phyloP scores from a whole-genome alignment of 169 alveolate species.

The Amoebophrya sp. region DNA sequence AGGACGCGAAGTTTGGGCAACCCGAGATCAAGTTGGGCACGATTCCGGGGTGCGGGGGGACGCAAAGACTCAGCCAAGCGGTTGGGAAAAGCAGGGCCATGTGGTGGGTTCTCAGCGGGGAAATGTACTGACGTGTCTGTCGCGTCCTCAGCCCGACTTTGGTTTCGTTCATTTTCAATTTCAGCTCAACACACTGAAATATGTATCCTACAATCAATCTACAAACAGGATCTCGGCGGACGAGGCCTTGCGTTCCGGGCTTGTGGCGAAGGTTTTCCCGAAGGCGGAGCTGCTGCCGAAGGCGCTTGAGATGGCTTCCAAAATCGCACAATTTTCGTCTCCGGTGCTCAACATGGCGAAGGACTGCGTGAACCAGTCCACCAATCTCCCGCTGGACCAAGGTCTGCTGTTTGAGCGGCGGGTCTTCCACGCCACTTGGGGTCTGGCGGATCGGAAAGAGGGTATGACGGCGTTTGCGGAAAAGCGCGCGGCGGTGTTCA shows the following conservation, averaged over 20 bases:
- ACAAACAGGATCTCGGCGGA: constrained; percentile 36
- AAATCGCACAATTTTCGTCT: constrained; percentile 18
- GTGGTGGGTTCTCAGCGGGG: constrained; percentile 53
- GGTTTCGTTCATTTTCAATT: no score
- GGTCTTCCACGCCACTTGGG: constrained; percentile 58
- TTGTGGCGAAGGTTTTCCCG: constrained; percentile 38
- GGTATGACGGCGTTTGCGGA: constrained; percentile 69
- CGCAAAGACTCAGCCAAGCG: constrained; percentile 52
- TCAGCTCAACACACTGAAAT: no score
- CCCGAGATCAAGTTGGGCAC: constrained; percentile 59
- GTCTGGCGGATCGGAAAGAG: constrained; percentile 56
- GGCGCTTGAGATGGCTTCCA: constrained; percentile 30
- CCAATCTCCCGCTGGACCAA: constrained; percentile 45
- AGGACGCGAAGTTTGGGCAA: constrained; percentile 55
- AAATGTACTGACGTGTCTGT: no score
- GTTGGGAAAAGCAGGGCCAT: constrained; percentile 59
- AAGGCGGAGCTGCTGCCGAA: constrained; percentile 24
- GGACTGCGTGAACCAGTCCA: constrained; percentile 52
- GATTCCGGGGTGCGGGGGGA: constrained; percentile 61
- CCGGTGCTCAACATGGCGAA: constrained; percentile 29
- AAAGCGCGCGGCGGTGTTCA: constrained; percentile 55
- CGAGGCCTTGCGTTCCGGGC: constrained; percentile 45
- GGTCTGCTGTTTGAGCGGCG: constrained; percentile 58
- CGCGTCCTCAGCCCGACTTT: no score
- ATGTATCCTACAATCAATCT: no score